Percentiles rank a stretch among this genome's conserved stretches.
Conservation (phyloP, 164 flowering plant genomes). For the Vitis vinifera region ASM3070453v1 NC_081807.1:8430001-8430500, state of each 20-base stretch:
- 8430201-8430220: constrained; percentile 74
- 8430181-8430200: constrained; percentile 79
- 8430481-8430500: no score
- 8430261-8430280: constrained; percentile 29
- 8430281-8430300: constrained; percentile 36
- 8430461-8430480: no score
- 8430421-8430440: no score
- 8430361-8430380: neutral
- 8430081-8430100: neutral
- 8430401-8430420: no score
- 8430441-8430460: no score
- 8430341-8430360: neutral
- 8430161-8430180: constrained; percentile 44
- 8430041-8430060: neutral
- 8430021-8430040: neutral
- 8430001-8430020: neutral
- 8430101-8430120: no score
- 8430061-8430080: neutral
- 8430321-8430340: constrained; percentile 45
- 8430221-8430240: constrained; percentile 75
- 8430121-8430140: neutral
- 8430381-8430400: no score
- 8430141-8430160: neutral
- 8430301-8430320: constrained; percentile 56
- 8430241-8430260: constrained; percentile 66